Conservation (phyloP, 331 rosid genomes). For the Telfairia occidentalis region DNA sequence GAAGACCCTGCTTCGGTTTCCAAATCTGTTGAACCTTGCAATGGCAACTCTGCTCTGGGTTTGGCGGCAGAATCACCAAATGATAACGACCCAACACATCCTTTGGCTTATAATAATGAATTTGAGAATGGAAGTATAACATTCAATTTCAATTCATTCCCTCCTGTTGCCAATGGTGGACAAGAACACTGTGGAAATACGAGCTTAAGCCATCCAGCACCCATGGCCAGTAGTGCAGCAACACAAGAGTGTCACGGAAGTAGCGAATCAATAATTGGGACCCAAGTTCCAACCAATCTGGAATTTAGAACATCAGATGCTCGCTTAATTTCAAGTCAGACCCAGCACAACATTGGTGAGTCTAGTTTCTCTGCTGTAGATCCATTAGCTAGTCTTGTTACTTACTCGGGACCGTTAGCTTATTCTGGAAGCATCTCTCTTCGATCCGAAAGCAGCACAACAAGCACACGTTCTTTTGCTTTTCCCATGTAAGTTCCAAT, state of each 20-base stretch:
- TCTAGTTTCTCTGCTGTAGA: constrained; percentile 60
- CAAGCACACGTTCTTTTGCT: constrained; percentile 93
- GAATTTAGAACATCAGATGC: not conserved
- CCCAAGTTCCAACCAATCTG: constrained; percentile 2
- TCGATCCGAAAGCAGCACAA: constrained; percentile 89
- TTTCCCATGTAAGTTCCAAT: constrained; percentile 55
- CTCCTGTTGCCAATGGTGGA: not conserved
- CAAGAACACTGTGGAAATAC: not conserved
- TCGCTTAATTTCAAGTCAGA: constrained; percentile 3
- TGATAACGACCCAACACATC: not conserved
- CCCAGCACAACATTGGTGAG: constrained; percentile 35
- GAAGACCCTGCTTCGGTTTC: not conserved
- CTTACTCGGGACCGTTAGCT: constrained; percentile 53
- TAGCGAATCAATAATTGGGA: not conserved
- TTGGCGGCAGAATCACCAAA: not conserved
- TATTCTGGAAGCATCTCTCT: constrained; percentile 84
- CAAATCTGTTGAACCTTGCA: constrained; percentile 3
- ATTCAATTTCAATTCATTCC: not conserved
- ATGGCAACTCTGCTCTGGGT: not conserved
- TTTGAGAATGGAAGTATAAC: constrained; percentile 7
- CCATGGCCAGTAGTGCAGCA: not conserved
- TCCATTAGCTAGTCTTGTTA: constrained; percentile 36
- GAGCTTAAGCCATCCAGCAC: not conserved
- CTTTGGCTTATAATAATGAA: not conserved
- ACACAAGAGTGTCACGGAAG: not conserved